Evolutionary conservation across 2,329 filamentous ascomycete species (phyloP).

Genomic region (Aspergillus thermomutatus): DNA sequence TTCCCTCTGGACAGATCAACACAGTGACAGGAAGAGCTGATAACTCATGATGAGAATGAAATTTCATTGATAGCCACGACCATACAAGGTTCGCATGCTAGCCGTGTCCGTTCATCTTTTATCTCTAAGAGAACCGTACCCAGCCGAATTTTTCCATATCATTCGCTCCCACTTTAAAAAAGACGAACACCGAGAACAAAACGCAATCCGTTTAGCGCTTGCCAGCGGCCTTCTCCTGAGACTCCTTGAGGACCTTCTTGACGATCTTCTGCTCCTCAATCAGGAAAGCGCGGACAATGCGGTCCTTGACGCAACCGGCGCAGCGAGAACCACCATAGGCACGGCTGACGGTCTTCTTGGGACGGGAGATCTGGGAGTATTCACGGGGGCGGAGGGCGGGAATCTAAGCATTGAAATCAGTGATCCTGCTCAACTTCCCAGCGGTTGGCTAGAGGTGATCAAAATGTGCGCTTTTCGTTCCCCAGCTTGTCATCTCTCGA

Average conservation of each 20-base stretch:
- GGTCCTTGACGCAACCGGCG: constrained; percentile 97
- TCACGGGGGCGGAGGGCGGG: constrained; percentile 97
- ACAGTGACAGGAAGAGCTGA: constrained; percentile 14
- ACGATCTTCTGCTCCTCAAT: constrained; percentile 99
- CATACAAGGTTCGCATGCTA: constrained; percentile 23
- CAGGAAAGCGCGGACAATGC: constrained; percentile 95
- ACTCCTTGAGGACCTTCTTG: constrained; percentile 99
- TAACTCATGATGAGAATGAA: constrained; percentile 29
- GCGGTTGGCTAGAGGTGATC: background rate
- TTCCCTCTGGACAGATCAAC: background rate
- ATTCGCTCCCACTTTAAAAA: constrained; percentile 34
- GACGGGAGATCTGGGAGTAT: constrained; percentile 94
- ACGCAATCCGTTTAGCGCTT: constrained; percentile 42
- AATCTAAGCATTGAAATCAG: constrained; percentile 53
- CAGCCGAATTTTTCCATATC: constrained; percentile 33
- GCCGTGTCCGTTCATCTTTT: constrained; percentile 33
- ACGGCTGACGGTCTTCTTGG: constrained; percentile 98
- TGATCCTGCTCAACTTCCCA: constrained; percentile 2
- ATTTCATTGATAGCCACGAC: constrained; percentile 35
- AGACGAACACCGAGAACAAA: constrained; percentile 32
- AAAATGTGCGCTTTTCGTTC: constrained; percentile 8
- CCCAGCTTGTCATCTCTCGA: constrained; percentile 2
- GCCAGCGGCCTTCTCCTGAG: constrained; percentile 64
- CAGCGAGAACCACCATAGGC: constrained; percentile 98
- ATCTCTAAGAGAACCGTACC: constrained; percentile 33